Base-by-base conservation (phyloP, 768 basidiomycete species). In the Leccinum aurantiacum region DNA sequence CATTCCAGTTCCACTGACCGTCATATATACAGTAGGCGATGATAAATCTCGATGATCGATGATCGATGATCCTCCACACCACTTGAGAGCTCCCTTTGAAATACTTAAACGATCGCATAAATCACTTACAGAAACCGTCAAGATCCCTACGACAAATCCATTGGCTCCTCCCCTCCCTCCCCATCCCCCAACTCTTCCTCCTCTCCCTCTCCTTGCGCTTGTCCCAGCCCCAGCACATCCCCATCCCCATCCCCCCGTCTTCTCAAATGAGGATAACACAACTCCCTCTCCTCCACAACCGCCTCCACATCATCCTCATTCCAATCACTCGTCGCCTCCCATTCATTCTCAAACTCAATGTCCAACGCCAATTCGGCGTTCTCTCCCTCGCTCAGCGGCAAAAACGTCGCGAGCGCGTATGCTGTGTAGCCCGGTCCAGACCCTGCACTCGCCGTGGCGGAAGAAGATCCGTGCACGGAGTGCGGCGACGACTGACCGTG, bases 291-390 rank as follows among this genome's bases (percentile, higher is more conserved):
- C 41, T 41, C 41, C 41, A 41, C 38, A 86, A 65, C 70, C 13
- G 14, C 54, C 60, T 93, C 91, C 3, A 88, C 86, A 66, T 93
- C 91, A 62, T 93, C 91, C 71, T 93, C 91, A 70, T 93, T 93
- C 91, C 91, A 93, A 75, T 93, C 90, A 65, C 90, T 92, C 55
- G 89, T 91, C 47, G 90, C 85, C 72, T 93, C 91, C 91, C 91
- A 94, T 62, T 87, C 3, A 9, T 93, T 91, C 67, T 93, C 91
- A 66, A 93, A 93, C 71, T 93, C 91, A 58, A 93, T 89, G 65
- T 93, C 91, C 49, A 89, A 75, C 19, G 85, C 77, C 38, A 86
- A 65, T 70, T 89, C 41, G 0, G 60, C 57, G 2, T 71, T 69
- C 41, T 84, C 82, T n/a, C 81, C 81, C 1, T 83, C 84, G 29